phyloP scores from a whole-genome alignment of 768 basidiomycete species.

The Leucosporidium creatinivorum region DNA sequence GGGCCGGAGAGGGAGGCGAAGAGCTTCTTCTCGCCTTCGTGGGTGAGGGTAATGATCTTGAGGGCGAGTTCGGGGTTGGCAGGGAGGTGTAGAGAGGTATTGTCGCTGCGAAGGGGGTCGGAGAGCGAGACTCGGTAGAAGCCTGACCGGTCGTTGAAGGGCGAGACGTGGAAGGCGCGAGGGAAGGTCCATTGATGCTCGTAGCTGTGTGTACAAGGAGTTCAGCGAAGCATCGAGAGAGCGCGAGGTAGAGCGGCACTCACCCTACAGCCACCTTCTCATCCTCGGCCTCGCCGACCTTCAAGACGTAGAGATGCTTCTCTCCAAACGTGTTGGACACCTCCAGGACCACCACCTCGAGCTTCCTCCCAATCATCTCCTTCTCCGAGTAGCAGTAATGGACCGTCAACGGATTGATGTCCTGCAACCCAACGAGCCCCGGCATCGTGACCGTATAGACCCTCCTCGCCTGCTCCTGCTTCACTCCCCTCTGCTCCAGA shows the following conservation, averaged over 20 bases:
- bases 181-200: conserved; percentile 61
- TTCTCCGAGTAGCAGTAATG: conserved; percentile 54
- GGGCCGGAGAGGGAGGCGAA: conserved; percentile 49
- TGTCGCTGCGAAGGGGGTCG: conserved; percentile 42
- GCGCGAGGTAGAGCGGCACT: neutral
- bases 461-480: conserved; percentile 43
- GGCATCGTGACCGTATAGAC: conserved; percentile 73
- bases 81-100: conserved; percentile 20
- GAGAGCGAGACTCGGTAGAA: conserved; percentile 56
- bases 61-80: conserved; percentile 32
- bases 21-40: conserved; percentile 48
- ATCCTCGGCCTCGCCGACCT: conserved; percentile 49
- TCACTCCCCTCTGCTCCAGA: neutral
- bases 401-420: conserved; percentile 63
- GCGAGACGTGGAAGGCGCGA: conserved; percentile 66
- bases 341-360: conserved; percentile 54
- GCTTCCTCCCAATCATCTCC: conserved; percentile 20
- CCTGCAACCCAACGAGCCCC: conserved; percentile 58
- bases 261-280: conserved; percentile 3
- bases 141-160: conserved; percentile 64
- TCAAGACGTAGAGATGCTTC: conserved; percentile 55
- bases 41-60: conserved; percentile 37
- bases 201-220: conserved; percentile 45
- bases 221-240: neutral
- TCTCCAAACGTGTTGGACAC: conserved; percentile 72